Evolutionary conservation across 176 grass and related monocot genomes (phyloP), one percentile per base, ranked within the genome.

Genomic region (Avena atlantica): DNA sequence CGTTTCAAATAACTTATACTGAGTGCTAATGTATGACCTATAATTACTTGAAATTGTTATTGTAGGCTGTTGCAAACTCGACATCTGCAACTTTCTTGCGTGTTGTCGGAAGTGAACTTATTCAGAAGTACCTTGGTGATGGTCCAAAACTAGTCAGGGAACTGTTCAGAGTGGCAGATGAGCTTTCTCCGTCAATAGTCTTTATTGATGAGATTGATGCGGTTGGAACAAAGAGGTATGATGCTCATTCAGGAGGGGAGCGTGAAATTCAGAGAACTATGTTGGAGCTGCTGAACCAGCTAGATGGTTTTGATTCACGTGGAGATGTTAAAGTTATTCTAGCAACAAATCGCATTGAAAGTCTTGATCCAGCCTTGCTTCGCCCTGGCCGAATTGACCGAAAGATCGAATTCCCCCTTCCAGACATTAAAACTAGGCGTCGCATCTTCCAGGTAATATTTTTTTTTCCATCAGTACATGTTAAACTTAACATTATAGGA

Each of bases 291-390:
- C 80, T 97, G 63, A 97, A 97, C 65, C 94, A 97, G 79, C 80
- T 97, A 59, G 94, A 97, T 90, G 94, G 94, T 92, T 97, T 97
- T 84, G 94, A 97, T 23, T 97, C 94, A 1, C 86, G 88, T 83
- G 94, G 94, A 66, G 94, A 97, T 79, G 94, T 97, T 45, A 97
- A 97, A 86, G 94, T 97, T 84, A 97, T 97, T 85, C 89, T 97
- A 64, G 94, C 94, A 59, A 97, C 94, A 42, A 97, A 97, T 58
- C 91, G 94, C 19, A 97, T 97, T 70, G 94, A 94, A 27, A 93
- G 89, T 83, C 94, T 97, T 24, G 94, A 97, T 81, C 94, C 94
- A 27, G 94, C 94, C 74, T 84, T 97, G 82, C 91, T 97, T 83
- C 88, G 94, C 20, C 94, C 94, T 12, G 94, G 94, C 12, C 92